Base-by-base conservation (phyloP, 2,329 filamentous ascomycete species). In the Sporothrix variecibatus region DNA sequence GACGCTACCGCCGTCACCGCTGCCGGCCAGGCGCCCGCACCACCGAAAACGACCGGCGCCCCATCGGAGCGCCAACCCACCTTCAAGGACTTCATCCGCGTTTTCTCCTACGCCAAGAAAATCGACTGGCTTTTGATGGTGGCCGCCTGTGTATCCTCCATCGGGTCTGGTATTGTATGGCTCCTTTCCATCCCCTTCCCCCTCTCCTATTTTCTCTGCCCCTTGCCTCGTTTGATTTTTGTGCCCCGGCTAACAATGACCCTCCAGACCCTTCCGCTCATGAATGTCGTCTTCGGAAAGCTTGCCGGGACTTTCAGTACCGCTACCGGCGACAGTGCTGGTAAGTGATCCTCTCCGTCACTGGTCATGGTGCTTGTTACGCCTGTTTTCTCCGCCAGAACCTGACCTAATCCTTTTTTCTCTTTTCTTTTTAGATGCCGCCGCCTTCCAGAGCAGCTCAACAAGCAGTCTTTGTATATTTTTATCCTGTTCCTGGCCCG, bases 401-500 rank as follows among this genome's bases (percentile, higher is more conserved):
- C 15, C 64, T 67, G 12, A 49, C 40, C 5, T 23, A 28, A 28
- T 28, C 20, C n/a, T 31, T 5, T 9, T 4, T 23, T 28, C 20
- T 12, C n/a, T 5, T 9, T 4, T 23, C 15, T 49, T 5, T 6
- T 7, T 49, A 88, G 77, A 82, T 78, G 64, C 82, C 17, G 38
- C 5, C 23, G 23, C 72, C 0, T 89, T 90, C 76, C 77, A 81
- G 23, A 74, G 76, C 2, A 78, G 77, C 77, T 88, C 43, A 84
- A 88, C 76, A 81, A 77, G 67, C 82, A 87, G 74, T 81, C 87
- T 80, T 82, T 94, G 0, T 93, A 91, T 80, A 90, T 94, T 78
- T 87, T 94, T 72, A 89, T 89, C 73, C 84, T 94, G 7, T 94
- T 94, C 80, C 81, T 94, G 56, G 91, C 84, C 17, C 89, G 91